phyloP scores from a whole-genome alignment of 441 rosid genomes.

The Breynia disticha region DNA sequence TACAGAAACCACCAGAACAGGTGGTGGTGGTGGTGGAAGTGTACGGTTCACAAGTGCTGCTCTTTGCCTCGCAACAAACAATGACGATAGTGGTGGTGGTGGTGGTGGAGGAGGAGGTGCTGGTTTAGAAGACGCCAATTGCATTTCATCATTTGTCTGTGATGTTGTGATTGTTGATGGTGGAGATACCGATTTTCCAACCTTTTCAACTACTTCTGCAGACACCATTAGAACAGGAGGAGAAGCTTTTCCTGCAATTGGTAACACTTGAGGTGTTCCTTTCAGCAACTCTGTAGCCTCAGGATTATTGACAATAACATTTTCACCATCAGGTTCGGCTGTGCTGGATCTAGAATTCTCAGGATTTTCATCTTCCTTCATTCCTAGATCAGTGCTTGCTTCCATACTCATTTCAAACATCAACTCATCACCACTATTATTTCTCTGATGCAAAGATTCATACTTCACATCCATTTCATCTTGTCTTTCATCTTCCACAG shows the following conservation, averaged over 20 bases:
- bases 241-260: background rate
- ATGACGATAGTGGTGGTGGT: constrained; percentile 11
- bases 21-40: constrained; percentile 14
- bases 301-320: constrained; percentile 3
- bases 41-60: background rate
- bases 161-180: background rate
- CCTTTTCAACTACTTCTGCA: background rate
- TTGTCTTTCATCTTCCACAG: constrained; percentile 10
- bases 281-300: constrained; percentile 1
- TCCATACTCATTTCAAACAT: constrained; percentile 9
- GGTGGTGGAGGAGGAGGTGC: background rate
- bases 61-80: constrained; percentile 1
- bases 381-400: constrained; percentile 10
- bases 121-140: background rate
- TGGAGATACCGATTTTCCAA: too few relatives aligned
- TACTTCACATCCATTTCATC: constrained; percentile 12
- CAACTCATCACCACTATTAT: constrained; percentile 11
- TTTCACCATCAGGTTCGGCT: background rate
- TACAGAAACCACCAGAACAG: background rate
- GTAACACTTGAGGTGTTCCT: constrained; percentile 2
- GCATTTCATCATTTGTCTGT: background rate
- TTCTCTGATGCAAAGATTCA: constrained; percentile 5
- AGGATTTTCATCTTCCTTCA: constrained; percentile 14
- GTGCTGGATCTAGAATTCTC: constrained; percentile 13
- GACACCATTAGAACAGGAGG: background rate